These are phyloP conservation scores for Dryas integrifolia DNA, from an alignment of 331 rosid species.

Conservation along the genomic window DNA sequence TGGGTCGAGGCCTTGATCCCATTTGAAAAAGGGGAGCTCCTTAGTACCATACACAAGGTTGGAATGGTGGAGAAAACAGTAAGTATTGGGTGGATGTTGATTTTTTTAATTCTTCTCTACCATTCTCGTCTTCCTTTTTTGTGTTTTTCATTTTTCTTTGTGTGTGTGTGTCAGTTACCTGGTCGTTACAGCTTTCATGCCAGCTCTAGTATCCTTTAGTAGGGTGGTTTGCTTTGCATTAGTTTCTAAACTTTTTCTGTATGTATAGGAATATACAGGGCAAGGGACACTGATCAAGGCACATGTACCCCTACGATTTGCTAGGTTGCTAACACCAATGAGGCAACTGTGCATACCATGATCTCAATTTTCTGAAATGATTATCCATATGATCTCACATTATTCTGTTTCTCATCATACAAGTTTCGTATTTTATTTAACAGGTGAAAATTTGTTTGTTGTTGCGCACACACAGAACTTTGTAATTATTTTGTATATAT, in stretches of 20 bases:
- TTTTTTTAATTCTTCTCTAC: neutral
- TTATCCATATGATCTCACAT: neutral
- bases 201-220: too few species aligned
- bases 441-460: neutral
- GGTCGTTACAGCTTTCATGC: too few species aligned
- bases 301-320: slow-evolving; percentile 87
- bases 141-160: neutral
- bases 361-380: slow-evolving; percentile 28
- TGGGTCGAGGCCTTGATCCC: slow-evolving; percentile 98
- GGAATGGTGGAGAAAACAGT: slow-evolving; percentile 95
- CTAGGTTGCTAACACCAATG: slow-evolving; percentile 93
- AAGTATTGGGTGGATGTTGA: slow-evolving; percentile 36
- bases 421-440: neutral
- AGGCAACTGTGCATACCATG: slow-evolving; percentile 64
- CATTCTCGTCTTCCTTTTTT: neutral
- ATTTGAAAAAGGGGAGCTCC: slow-evolving; percentile 88
- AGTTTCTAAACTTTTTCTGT: neutral
- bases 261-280: slow-evolving; percentile 70
- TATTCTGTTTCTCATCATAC: too few species aligned
- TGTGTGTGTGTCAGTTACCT: neutral
- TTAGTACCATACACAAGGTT: slow-evolving; percentile 83
- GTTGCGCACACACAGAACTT: neutral
- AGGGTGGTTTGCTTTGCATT: too few species aligned
- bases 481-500: slow-evolving; percentile 18
- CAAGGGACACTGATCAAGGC: slow-evolving; percentile 84